A percentile compares a stretch with the other conserved stretches of the same genome.
phyloP scores from a whole-genome alignment of 768 basidiomycete species.

The Wakefieldia striispora region DNA sequence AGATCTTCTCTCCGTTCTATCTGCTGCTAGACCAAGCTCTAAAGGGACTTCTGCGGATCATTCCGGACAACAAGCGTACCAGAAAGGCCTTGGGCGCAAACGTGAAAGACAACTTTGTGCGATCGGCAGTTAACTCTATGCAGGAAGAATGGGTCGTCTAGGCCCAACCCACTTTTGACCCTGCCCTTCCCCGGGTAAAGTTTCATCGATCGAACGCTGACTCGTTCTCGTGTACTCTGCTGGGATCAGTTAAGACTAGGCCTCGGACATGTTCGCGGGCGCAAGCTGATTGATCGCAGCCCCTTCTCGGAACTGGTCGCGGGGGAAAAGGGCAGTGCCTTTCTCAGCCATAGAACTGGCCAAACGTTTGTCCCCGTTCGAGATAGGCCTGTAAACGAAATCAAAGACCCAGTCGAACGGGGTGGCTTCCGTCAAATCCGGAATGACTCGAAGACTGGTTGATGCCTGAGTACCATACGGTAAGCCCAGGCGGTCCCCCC shows the following conservation, averaged over 20 bases:
- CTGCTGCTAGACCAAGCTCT: slow-evolving; percentile 16
- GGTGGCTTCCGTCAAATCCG: not conserved
- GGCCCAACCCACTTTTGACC: slow-evolving; percentile 2
- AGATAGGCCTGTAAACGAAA: not conserved
- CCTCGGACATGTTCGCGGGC: slow-evolving; percentile 2
- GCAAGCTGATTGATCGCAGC: not conserved
- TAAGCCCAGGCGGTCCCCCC: not conserved
- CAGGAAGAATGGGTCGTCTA: not conserved
- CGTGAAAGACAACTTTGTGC: slow-evolving; percentile 10
- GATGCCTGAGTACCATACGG: not conserved
- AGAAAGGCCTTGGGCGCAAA: slow-evolving; percentile 15
- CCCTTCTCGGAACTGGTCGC: not conserved
- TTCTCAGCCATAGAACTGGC: not conserved
- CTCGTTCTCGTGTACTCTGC: not conserved
- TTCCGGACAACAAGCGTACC: slow-evolving; percentile 17
- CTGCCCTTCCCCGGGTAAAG: not conserved
- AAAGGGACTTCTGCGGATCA: slow-evolving; percentile 26
- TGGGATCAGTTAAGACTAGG: not conserved
- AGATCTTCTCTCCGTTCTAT: slow-evolving; percentile 25
- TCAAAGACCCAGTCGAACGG: not conserved
- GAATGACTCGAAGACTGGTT: not conserved
- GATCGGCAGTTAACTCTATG: slow-evolving; percentile 11
- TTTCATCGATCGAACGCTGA: not conserved
- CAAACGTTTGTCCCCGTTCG: not conserved
- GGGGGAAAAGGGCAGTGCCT: slow-evolving; percentile 1